Percentiles rank a stretch among this genome's conserved stretches.
Evolutionary conservation across 1,284 basidiomycete species (phyloP).

Genomic region (Leccinum fuscescens): DNA sequence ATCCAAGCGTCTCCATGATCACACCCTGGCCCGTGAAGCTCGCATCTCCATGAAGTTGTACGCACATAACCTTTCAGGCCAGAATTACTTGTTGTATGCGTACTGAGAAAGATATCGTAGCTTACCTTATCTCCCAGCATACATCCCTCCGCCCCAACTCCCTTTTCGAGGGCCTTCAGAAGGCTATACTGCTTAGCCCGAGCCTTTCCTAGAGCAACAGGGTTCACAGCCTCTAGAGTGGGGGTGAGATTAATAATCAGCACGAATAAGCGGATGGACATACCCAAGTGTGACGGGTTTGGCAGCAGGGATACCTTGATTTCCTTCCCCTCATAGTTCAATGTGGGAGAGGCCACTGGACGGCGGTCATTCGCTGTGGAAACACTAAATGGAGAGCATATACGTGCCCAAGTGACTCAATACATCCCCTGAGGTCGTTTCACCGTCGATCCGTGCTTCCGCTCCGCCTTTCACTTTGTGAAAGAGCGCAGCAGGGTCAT

Average conservation of each 20-base stretch:
- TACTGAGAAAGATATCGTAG: not conserved
- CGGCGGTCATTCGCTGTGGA: not conserved
- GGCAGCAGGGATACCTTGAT: constrained; percentile 79
- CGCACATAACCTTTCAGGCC: constrained; percentile 62
- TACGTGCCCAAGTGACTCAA: constrained; percentile 74
- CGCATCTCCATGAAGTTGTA: constrained; percentile 88
- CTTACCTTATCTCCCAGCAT: constrained; percentile 70
- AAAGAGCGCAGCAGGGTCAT: constrained; percentile 68
- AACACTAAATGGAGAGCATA: constrained; percentile 1
- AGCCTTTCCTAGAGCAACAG: constrained; percentile 85
- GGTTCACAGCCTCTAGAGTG: constrained; percentile 73
- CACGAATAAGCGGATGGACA: constrained; percentile 11
- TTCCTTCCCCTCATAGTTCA: constrained; percentile 50
- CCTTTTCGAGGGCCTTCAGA: constrained; percentile 54
- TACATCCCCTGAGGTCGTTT: constrained; percentile 72
- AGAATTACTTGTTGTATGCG: not conserved
- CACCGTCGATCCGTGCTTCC: constrained; percentile 63
- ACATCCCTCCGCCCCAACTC: constrained; percentile 51
- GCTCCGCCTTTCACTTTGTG: constrained; percentile 81
- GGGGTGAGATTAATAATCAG: not conserved
- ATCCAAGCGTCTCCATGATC: constrained; percentile 82
- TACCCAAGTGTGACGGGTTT: constrained; percentile 86
- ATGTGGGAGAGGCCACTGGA: constrained; percentile 57
- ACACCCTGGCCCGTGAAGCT: constrained; percentile 89
- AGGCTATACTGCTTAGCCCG: constrained; percentile 89